phyloP scores from a whole-genome alignment of 139 green algal species.

The Cymbomonas tetramitiformis region DNA sequence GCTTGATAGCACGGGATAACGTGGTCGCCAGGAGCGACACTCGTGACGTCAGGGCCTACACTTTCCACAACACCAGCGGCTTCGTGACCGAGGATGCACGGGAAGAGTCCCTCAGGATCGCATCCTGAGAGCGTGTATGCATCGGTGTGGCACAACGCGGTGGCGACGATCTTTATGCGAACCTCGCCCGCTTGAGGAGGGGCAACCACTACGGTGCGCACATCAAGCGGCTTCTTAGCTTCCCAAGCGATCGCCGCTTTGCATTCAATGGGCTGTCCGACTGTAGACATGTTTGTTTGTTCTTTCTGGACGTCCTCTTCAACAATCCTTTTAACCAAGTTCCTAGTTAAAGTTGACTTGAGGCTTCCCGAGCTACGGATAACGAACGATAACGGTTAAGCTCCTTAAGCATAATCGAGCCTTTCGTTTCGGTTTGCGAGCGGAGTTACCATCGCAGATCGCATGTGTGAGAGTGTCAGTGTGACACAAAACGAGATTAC shows the following conservation, averaged over 20 bases:
- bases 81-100: conserved; percentile 92
- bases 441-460: too few species aligned
- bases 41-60: conserved; percentile 62
- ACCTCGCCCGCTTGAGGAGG: conserved; percentile 79
- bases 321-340: too few species aligned
- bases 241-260: conserved; percentile 81
- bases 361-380: too few species aligned
- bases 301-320: too few species aligned
- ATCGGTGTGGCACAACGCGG: conserved; percentile 90
- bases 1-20: conserved; percentile 78
- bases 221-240: conserved; percentile 55
- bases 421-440: too few species aligned
- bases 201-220: conserved; percentile 62
- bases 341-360: too few species aligned
- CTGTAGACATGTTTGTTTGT: too few species aligned
- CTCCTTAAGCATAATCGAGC: too few species aligned
- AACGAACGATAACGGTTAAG: too few species aligned
- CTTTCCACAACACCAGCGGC: conserved; percentile 78
- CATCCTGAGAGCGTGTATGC: conserved; percentile 75
- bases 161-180: conserved; percentile 49
- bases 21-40: conserved; percentile 56
- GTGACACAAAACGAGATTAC: too few species aligned
- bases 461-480: too few species aligned
- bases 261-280: conserved; percentile 62
- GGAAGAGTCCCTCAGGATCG: conserved; percentile 72